These are phyloP conservation scores for Aureobasidium lini DNA, from an alignment of 2,329 filamentous ascomycete genomes.

Conservation along the genomic window DNA sequence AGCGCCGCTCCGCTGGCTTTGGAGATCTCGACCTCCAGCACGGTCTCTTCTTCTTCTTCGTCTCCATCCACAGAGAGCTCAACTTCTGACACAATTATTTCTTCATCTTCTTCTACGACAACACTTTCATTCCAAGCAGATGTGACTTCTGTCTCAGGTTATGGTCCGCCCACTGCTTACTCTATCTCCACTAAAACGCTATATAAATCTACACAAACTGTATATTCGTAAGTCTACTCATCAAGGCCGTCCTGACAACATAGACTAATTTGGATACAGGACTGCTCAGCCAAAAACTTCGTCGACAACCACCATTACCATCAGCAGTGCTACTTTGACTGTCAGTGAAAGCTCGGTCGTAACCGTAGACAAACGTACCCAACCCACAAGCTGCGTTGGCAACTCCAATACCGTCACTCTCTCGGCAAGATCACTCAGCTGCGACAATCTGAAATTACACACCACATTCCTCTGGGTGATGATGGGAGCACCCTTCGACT, in stretches of 20 bases:
- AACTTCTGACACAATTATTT: neutral
- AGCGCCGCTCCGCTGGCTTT: no score
- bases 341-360: neutral
- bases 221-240: neutral
- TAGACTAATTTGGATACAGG: neutral
- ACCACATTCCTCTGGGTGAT: neutral
- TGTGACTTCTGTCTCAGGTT: neutral
- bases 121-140: no score
- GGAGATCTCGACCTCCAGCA: no score
- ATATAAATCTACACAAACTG: neutral
- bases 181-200: neutral
- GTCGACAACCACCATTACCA: neutral
- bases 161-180: neutral
- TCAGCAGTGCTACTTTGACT: neutral
- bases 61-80: neutral
- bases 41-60: neutral
- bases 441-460: neutral
- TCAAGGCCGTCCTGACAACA: neutral
- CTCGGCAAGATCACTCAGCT: neutral
- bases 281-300: neutral
- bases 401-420: neutral
- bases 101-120: neutral
- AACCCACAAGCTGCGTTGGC: neutral
- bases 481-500: neutral
- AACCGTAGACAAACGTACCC: neutral